These are phyloP conservation scores for Juglanconis oblonga DNA, from an alignment of 2,329 filamentous ascomycete genomes.

Conservation along the genomic window DNA sequence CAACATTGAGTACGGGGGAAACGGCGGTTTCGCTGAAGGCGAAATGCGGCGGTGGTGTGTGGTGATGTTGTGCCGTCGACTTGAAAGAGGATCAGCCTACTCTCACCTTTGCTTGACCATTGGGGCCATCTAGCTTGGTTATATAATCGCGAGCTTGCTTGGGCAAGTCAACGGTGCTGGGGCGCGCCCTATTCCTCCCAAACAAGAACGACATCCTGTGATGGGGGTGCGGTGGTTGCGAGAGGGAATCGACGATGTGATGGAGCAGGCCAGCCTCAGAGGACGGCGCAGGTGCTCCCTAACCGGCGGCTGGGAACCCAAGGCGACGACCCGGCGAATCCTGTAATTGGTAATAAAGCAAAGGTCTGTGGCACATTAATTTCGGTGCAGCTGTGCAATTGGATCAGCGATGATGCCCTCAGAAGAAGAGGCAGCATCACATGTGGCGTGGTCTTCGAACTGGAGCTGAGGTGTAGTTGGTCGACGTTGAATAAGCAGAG, in stretches of 20 bases:
- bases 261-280: conserved; percentile 4
- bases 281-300: neutral
- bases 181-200: conserved; percentile 48
- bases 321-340: too few species aligned
- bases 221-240: conserved; percentile 1
- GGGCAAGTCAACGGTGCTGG: conserved; percentile 50
- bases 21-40: neutral
- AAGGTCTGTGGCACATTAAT: too few species aligned
- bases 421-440: too few species aligned
- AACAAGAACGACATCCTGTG: conserved; percentile 51
- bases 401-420: too few species aligned
- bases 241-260: neutral
- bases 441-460: too few species aligned
- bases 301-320: too few species aligned
- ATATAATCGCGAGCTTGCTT: conserved; percentile 56
- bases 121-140: conserved; percentile 48
- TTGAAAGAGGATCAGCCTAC: neutral
- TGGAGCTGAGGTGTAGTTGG: too few species aligned
- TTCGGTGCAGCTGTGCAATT: too few species aligned
- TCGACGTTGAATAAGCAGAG: too few species aligned
- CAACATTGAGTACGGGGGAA: neutral
- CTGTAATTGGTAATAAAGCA: too few species aligned
- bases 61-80: neutral
- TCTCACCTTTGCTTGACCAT: conserved; percentile 40
- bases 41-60: neutral